Evolutionary conservation across 192 early-diverging fungal species (phyloP).

Genomic region (Pilaira anomala): DNA sequence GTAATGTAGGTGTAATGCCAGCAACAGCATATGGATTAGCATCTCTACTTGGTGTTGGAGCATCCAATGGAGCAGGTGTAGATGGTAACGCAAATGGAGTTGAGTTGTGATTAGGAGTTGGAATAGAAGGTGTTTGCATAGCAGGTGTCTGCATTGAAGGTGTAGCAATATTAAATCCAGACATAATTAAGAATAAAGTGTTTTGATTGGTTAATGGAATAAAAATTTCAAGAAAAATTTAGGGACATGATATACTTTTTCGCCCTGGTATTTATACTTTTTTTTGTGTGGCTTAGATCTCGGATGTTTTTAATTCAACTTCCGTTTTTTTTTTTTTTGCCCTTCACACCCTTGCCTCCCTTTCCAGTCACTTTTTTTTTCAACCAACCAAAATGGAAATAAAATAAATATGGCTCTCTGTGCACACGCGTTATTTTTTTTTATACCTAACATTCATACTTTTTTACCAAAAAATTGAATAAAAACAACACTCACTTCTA

Average conservation of each 20-base stretch:
- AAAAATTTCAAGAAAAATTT: neutral
- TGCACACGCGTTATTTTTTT: too few relatives aligned
- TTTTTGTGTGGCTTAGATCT: slow-evolving; percentile 23
- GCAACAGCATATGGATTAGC: slow-evolving; percentile 45
- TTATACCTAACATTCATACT: too few relatives aligned
- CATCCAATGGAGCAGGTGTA: slow-evolving; percentile 40
- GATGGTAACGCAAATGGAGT: slow-evolving; percentile 39
- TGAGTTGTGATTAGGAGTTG: slow-evolving; percentile 25
- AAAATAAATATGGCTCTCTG: too few relatives aligned
- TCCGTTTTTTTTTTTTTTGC: slow-evolving; percentile 1
- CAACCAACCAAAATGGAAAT: too few relatives aligned
- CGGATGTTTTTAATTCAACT: slow-evolving; percentile 15
- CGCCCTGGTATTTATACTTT: slow-evolving; percentile 28
- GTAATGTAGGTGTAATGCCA: slow-evolving; percentile 58
- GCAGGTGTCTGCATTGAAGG: slow-evolving; percentile 31
- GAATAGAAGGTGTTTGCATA: slow-evolving; percentile 35
- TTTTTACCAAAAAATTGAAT: too few relatives aligned
- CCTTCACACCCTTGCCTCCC: neutral
- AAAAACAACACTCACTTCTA: too few relatives aligned
- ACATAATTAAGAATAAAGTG: slow-evolving; percentile 19
- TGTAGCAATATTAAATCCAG: slow-evolving; percentile 41
- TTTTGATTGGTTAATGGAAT: neutral
- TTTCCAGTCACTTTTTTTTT: neutral
- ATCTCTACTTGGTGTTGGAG: slow-evolving; percentile 42
- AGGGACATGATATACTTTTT: slow-evolving; percentile 15